Evolutionary conservation across 306 rosid species (phyloP).

Genomic region (Medicago arabica): DNA sequence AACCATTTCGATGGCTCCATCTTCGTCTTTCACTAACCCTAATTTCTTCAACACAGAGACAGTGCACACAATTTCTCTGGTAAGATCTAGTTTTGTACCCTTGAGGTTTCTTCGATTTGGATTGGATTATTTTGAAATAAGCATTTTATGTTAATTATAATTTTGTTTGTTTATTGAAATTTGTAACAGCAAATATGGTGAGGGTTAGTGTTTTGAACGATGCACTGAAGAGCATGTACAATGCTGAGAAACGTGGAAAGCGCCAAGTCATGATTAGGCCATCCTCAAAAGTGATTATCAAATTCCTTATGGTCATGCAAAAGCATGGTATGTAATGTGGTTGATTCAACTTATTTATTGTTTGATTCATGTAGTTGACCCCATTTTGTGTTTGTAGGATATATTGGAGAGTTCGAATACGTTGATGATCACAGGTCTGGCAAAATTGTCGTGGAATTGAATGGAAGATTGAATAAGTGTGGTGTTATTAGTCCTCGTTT

Average conservation of each 20-base stretch:
- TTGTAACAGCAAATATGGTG: constrained; percentile 46
- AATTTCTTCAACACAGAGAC: too few species aligned
- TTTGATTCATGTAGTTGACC: too few species aligned
- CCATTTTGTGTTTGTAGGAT: constrained; percentile 21
- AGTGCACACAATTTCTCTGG: too few species aligned
- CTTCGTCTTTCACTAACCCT: too few species aligned
- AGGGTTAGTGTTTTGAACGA: constrained; percentile 53
- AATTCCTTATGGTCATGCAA: constrained; percentile 48
- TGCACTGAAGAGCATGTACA: constrained; percentile 51
- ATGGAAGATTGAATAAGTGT: constrained; percentile 48
- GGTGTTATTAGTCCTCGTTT: constrained; percentile 52
- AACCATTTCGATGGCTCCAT: too few species aligned
- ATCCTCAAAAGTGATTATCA: constrained; percentile 48
- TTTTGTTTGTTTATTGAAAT: constrained; percentile 13
- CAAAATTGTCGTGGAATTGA: constrained; percentile 50
- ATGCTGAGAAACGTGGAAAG: constrained; percentile 50
- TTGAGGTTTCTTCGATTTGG: too few species aligned
- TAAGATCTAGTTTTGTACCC: too few species aligned
- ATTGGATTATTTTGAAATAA: too few species aligned
- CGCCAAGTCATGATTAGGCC: constrained; percentile 53
- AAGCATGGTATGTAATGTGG: constrained; percentile 42
- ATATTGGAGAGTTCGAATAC: constrained; percentile 50
- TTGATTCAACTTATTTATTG: background rate
- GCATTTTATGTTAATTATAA: background rate
- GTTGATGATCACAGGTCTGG: constrained; percentile 52